Base-by-base conservation (phyloP, 352 stramenopile species). In the Globisporangium alternatum region DNA sequence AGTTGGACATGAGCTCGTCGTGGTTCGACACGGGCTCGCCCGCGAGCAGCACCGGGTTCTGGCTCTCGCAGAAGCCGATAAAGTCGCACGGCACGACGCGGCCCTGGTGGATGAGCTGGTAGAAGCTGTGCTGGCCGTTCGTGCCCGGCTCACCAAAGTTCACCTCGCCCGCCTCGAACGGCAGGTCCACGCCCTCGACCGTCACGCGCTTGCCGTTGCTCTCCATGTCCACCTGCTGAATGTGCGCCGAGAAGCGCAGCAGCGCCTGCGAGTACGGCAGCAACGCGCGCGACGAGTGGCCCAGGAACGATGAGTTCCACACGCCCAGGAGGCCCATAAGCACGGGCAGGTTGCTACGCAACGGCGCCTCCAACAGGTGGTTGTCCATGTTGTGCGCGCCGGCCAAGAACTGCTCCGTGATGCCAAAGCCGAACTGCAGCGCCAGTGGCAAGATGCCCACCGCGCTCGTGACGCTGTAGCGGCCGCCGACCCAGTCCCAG, bases 1-100 rank as follows among this genome's bases (percentile, higher is more conserved):
- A 99, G 83, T 99, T 99, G 59, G 85, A 96, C 97, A 99, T 99
- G 66, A 99, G 90, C 81, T 99, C 97, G 78, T 99, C 97, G 83
- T 99, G 97, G 83, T 98, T 98, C n/a, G 88, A 93, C 35, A 99
- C 91, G 0, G 83, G 62, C 72, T 99, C 85, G 33, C 80, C 79
- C 0, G 76, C 77, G 54, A 93, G 76, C 45, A 72, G 41, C 57
- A 97, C 74, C 44, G 87, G 86, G 71, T 90, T 87, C 80, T 99
- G 97, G 65, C 83, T 98, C 76, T 99, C 82, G 67, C 95, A 94
- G 74, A 99, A 99, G 37, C 97, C 98, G 66, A 99, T 97, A 75
- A 99, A 99, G 72, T 99, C 98, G 65, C 89, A 95, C 39, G 98
- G 97, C 53, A 99, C 97, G 25, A 97, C 89, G 49, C 93, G 88